Evolutionary conservation across 1,139 yeast genomes (phyloP), one percentile per base, ranked within the genome.

Genomic region (Nakaseomyces kungkrabaensis): DNA sequence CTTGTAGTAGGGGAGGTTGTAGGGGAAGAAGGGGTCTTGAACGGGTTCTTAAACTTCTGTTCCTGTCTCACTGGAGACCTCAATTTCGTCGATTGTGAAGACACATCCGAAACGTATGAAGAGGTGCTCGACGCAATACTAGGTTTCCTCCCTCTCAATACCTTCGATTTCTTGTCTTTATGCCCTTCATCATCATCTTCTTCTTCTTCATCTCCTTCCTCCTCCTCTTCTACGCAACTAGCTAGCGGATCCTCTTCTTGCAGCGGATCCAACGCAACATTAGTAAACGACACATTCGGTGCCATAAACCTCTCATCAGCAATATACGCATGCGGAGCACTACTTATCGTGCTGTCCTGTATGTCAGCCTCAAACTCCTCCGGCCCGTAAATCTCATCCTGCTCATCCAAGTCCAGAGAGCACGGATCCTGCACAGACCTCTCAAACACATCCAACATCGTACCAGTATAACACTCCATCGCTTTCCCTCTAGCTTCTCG

Each of bases 391-490:
- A 13, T 8, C 32, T 50, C 56, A 26, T 57, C 58, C 36, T 53
- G 58, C 31, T 45, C 44, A 33, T 58, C 60, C 43, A 58, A 53
- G 32, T 54, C 59, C 25, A 54, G 56, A 31, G 54, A 56, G 42
- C 56, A 58, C 13, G 61, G 62, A 47, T 60, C 63, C 53, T 60
- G 63, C 13, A 60, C 65, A 11, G 56, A 57, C 46, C 65, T 51
- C 50, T 60, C 65, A 42, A 60, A 60, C 31, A 60, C 59, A 42
- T 46, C 46, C 10, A 44, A 37, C 36, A 42, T 17, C 10, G 45
- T 37, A 8, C 26, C 40, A 2, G 40, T 37, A 37, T 8, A 17
- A 37, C 40, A 37, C 10, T 37, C 40, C 40, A 37, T 37, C 9
- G 6, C n/a, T 33, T 17, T 17, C 22, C 22, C 22, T 17, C 22